Evolutionary conservation across 2,329 filamentous ascomycete species (phyloP), one percentile per base, ranked within the genome.

Genomic region (Calonectria henricotiae): DNA sequence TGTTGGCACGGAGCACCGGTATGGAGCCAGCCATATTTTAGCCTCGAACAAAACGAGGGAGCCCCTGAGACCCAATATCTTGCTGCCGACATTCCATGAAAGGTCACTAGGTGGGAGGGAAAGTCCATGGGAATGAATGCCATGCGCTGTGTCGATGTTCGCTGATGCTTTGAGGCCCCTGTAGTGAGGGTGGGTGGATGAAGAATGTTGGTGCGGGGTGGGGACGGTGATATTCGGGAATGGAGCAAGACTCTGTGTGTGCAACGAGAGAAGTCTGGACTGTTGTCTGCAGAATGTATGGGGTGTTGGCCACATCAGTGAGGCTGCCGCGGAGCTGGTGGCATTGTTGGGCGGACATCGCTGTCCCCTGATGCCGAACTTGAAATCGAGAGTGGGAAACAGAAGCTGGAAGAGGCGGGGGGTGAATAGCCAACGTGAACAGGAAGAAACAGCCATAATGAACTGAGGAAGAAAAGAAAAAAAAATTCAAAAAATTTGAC

Each of bases 11-110:
- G 64, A 44, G 54, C 46, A 60, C 44, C 32, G 64, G 51, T 32
- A 64, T 30, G 41, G 43, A 35, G 20, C 51, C 23, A 35, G 20
- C 51, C 23, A 30, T 58, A 1, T 37, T 37, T 58, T 58, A 25
- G 51, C 51, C 43, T 49, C 54, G 44, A 66, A 61, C 63, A 49
- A 49, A 47, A 51, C 44, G 32, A 67, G 44, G 17, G 37, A 64
- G 23, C 61, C 61, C 60, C 66, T 68, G 66, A 68, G 61, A 64
- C 66, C 35, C 43, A 68, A 64, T 68, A 51, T 68, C 66, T 32
- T 58, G 49, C 61, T 64, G 32, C 61, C 20, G 51, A 61, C 61
- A 68, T 68, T 68, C 61, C 66, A 68, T 32, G 66, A 25, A 43
- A 65, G 62, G 39, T 55, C 35, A 15, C 43, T 23, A 35, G 49